Base-by-base conservation (phyloP, 805 yeast genomes). In the Blastobotrys robertii region DNA sequence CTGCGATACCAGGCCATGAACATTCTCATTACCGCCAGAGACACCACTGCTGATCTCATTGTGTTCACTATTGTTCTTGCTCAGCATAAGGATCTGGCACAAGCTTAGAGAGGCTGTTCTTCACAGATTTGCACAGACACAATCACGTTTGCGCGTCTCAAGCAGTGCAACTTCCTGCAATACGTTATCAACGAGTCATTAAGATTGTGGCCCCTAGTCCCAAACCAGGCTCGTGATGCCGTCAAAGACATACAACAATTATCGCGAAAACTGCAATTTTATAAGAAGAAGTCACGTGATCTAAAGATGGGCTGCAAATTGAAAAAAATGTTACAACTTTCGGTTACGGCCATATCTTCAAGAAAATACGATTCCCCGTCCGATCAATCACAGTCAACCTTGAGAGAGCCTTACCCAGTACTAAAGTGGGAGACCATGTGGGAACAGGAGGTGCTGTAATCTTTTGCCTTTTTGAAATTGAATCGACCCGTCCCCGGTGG, bases 11-110 rank as follows among this genome's bases (percentile, higher is more conserved):
- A 71, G 56, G 53, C 65, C 43, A 60, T 71, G 53, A 72, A 69
- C 50, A 68, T 71, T 43, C 60, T 71, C 44, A 48, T 70, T 37
- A 76, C 76, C 10, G 75, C 74, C 16, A 62, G 76, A 50, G 74
- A 71, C 51, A 71, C 76, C 19, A 71, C 76, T 8, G 75, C 75
- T 1, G 68, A 72, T 4, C 57, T 69, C 31, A 60, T 71, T 36
- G 65, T 72, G 4, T 70, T 68, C 47, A 47, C 62, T 19, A 53
- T 68, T 44, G 66, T 67, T 51, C 57, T 69, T 41, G 65, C 72
- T 8, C 56, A 67, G 48, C 53, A 68, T 46, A 71, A 72, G 8
- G 55, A 55, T 1, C 50, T 68, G 63, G 57, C 44, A 50, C n/a
- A 60, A 58, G 45, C 57, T 71, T 45, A 61, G 67, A 38, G 55